Evolutionary conservation across 257 asterid species (phyloP), one percentile per base, ranked within the genome.

Genomic region (Solanum dulcamara): DNA sequence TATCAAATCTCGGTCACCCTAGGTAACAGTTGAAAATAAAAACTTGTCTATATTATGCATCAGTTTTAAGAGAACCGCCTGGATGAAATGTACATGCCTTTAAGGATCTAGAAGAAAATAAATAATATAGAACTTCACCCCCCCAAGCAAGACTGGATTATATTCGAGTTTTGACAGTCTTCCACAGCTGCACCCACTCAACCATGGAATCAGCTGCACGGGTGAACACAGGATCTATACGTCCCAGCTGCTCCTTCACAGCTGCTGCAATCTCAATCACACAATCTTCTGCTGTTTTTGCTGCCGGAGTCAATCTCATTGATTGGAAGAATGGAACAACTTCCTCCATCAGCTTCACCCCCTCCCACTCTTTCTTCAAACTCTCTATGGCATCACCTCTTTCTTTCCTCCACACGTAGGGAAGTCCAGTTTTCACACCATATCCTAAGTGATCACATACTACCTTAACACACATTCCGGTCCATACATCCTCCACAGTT

Each of bases 341-440:
- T 13, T 93, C 95, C 87, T 96, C 99, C 99, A 94, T 94, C 67
- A 93, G 93, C 93, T 93, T 93, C 32, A 96, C 99, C n/a, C 98
- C 99, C 83, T 93, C 96, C 99, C 99, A 96, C 86, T 96, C 99
- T 85, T 96, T 96, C 92, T 93, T 96, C 93, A 96, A 89, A 71
- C 99, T 94, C 89, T 93, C 97, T 1, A 94, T 68, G 1, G 96
- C 94, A 68, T 88, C 71, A 2, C 99, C 98, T 84, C 98, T 89
- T 57, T 96, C 98, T 60, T 93, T 91, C 86, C 99, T 93, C 97
- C 96, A 94, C 62, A 96, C 98, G 13, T 96, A 96, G 0, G 99
- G 99, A 50, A 94, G 89, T 88, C 99, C 99, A 74, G 91, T 96
- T 87, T 94, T 96, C 88, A 96, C 96, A 4, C 99, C 99, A 20